Evolutionary conservation across 2,329 filamentous ascomycete species (phyloP).

Genomic region (Botryotinia convoluta): DNA sequence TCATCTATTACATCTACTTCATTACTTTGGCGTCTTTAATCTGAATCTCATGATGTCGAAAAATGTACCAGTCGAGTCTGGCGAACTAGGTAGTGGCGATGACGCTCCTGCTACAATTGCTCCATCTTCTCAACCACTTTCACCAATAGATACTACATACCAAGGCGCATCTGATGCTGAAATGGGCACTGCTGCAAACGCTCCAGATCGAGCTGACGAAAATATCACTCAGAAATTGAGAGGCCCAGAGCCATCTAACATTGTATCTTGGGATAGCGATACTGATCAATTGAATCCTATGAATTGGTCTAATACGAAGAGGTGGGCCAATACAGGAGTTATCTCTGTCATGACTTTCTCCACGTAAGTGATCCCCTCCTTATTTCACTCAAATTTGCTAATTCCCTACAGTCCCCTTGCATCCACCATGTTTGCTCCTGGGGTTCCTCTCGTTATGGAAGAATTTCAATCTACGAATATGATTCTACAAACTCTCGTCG

Average conservation of each 20-base stretch:
- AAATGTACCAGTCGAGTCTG: background rate
- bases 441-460: conserved; percentile 45
- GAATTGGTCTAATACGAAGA: conserved; percentile 40
- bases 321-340: conserved; percentile 1
- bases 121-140: background rate
- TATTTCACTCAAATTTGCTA: background rate
- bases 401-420: conserved; percentile 41
- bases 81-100: background rate
- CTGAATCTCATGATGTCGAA: background rate
- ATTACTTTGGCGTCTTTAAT: too few species aligned
- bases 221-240: background rate
- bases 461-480: conserved; percentile 44
- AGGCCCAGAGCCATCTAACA: conserved; percentile 57
- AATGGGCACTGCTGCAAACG: background rate
- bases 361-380: background rate
- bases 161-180: background rate
- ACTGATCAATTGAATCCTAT: conserved; percentile 45
- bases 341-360: conserved; percentile 16
- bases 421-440: conserved; percentile 50
- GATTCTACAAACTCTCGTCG: conserved; percentile 58
- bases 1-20: background rate
- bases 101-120: background rate
- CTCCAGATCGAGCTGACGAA: background rate
- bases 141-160: background rate
- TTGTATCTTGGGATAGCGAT: conserved; percentile 57